Percentiles rank a stretch among this genome's conserved stretches.
Conservation (phyloP, 352 stramenopile species). For the Phytophthora boehmeriae region DNA sequence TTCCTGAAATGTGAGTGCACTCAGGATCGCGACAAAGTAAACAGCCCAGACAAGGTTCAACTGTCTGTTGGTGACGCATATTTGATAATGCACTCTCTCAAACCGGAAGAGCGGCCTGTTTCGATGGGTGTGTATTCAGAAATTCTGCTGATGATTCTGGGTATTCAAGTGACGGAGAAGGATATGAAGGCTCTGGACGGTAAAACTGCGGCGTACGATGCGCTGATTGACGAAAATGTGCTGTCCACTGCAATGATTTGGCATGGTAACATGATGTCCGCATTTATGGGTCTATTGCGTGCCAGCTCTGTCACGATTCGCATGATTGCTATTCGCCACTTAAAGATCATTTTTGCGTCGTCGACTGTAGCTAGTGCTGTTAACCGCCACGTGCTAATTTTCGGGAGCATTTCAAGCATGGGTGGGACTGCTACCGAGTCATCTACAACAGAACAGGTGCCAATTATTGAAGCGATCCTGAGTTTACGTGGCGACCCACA, state of each 20-base stretch:
- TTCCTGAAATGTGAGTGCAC: slow-evolving; percentile 77
- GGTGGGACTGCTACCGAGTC: slow-evolving; percentile 68
- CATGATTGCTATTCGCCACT: slow-evolving; percentile 63
- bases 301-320: slow-evolving; percentile 63
- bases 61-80: slow-evolving; percentile 80
- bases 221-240: slow-evolving; percentile 62
- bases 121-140: slow-evolving; percentile 86
- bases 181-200: slow-evolving; percentile 55
- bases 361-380: slow-evolving; percentile 66
- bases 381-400: slow-evolving; percentile 81
- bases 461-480: slow-evolving; percentile 80
- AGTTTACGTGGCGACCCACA: slow-evolving; percentile 64
- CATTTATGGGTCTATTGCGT: slow-evolving; percentile 62
- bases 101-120: slow-evolving; percentile 64
- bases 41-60: slow-evolving; percentile 72
- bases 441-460: slow-evolving; percentile 77
- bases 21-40: slow-evolving; percentile 67
- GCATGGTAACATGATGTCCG: slow-evolving; percentile 73
- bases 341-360: slow-evolving; percentile 72
- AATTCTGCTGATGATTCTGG: slow-evolving; percentile 74
- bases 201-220: slow-evolving; percentile 52
- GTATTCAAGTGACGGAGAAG: slow-evolving; percentile 69
- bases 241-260: slow-evolving; percentile 58
- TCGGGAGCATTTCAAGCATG: slow-evolving; percentile 77
- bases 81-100: slow-evolving; percentile 82